Conservation (phyloP, 768 basidiomycete genomes). For the Clathrus columnatus region DNA sequence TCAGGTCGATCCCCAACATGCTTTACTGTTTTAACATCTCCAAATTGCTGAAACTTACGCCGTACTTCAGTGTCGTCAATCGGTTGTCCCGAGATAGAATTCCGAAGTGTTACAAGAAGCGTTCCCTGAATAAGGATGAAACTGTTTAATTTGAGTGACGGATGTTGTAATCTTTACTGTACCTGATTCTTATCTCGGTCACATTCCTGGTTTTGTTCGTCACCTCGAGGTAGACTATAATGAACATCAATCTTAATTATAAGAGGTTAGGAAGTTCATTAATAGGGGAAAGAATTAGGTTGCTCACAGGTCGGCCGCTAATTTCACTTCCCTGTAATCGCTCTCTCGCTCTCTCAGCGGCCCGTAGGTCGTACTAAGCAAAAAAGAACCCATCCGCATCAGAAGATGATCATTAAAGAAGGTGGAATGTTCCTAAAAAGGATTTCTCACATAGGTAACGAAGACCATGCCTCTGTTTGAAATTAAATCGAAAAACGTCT, state of each 20-base stretch:
- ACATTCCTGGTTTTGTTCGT: conserved; percentile 49
- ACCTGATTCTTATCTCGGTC: conserved; percentile 84
- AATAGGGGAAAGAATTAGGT: not conserved
- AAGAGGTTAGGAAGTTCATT: not conserved
- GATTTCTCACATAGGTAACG: conserved; percentile 81
- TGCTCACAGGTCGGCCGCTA: conserved; percentile 75
- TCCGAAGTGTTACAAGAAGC: conserved; percentile 67
- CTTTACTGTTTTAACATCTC: conserved; percentile 78
- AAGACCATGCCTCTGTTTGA: conserved; percentile 97
- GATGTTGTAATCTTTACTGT: conserved; percentile 15
- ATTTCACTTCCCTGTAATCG: conserved; percentile 85
- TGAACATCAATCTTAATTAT: conserved; percentile 87
- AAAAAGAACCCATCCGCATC: no score
- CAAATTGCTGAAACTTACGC: conserved; percentile 79
- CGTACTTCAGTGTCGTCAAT: conserved; percentile 84
- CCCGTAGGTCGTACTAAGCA: conserved; percentile 93
- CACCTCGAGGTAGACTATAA: conserved; percentile 89
- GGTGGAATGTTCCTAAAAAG: not conserved
- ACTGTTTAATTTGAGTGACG: not conserved
- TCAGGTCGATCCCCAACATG: conserved; percentile 56
- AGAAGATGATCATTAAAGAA: no score
- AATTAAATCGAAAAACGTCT: conserved; percentile 94
- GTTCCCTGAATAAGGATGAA: conserved; percentile 65
- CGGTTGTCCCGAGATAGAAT: conserved; percentile 54
- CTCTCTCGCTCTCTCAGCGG: conserved; percentile 87